These are phyloP conservation scores for Cynanchum wilfordii DNA, from an alignment of 257 asterid species.

Conservation along the genomic window DNA sequence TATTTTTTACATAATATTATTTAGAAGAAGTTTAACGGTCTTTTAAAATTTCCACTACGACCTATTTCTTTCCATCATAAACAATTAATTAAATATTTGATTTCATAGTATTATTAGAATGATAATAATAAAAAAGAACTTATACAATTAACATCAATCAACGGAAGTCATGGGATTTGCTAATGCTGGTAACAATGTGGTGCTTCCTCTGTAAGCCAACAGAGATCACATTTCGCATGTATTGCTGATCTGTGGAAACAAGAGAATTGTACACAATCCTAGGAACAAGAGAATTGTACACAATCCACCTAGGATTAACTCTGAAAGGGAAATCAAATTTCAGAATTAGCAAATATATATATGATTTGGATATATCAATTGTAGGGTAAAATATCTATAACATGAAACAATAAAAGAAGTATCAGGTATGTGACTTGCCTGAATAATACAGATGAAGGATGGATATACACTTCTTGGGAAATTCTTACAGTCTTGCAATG, in stretches of 20 bases:
- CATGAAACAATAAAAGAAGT: neutral
- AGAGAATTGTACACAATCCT: constrained; percentile 78
- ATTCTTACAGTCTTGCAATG: constrained; percentile 83
- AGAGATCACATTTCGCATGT: constrained; percentile 87
- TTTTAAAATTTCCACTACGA: no score
- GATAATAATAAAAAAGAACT: no score
- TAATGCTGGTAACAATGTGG: constrained; percentile 82
- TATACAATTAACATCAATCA: no score
- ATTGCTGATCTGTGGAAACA: constrained; percentile 85
- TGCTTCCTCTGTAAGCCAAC: constrained; percentile 82
- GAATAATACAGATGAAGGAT: constrained; percentile 93
- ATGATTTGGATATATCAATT: neutral
- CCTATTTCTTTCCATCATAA: no score
- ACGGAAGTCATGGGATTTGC: constrained; percentile 35
- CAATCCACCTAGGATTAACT: constrained; percentile 90
- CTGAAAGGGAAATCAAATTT: constrained; percentile 33
- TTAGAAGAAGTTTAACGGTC: no score
- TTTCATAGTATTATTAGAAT: no score
- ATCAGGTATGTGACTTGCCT: constrained; percentile 41
- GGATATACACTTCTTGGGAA: constrained; percentile 90
- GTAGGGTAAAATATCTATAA: neutral
- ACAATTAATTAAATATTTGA: no score
- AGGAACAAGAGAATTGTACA: no score
- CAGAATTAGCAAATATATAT: neutral
- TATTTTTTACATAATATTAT: no score